These are phyloP conservation scores for Aspergillus pseudotamarii DNA, from an alignment of 2,329 filamentous ascomycete species.

Conservation along the genomic window DNA sequence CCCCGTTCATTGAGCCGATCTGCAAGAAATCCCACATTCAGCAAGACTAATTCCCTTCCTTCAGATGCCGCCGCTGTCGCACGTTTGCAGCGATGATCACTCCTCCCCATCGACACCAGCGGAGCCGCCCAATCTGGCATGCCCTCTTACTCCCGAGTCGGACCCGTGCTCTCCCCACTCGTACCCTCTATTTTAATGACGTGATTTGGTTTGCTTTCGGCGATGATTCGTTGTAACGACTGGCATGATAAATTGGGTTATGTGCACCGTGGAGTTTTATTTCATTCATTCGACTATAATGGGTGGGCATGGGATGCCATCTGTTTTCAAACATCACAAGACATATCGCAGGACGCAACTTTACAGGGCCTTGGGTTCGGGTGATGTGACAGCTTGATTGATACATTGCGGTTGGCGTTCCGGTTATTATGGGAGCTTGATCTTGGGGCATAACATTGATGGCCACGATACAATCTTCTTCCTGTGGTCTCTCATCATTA, in stretches of 20 bases:
- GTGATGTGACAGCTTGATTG: constrained; percentile 2
- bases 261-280: constrained; percentile 6
- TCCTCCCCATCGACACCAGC: constrained; percentile 46
- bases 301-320: background rate
- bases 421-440: constrained; percentile 5
- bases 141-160: constrained; percentile 47
- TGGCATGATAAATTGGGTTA: constrained; percentile 10
- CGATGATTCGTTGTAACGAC: constrained; percentile 8
- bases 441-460: background rate
- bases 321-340: background rate
- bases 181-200: constrained; percentile 27
- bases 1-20: constrained; percentile 25
- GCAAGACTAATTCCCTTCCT: constrained; percentile 21
- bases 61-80: constrained; percentile 42
- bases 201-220: constrained; percentile 1
- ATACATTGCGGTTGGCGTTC: constrained; percentile 13
- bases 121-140: constrained; percentile 39
- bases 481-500: background rate
- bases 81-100: constrained; percentile 42
- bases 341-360: background rate
- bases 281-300: constrained; percentile 7
- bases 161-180: constrained; percentile 43
- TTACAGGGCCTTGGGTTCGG: background rate
- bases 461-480: background rate
- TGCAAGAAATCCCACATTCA: constrained; percentile 16